These are phyloP conservation scores for Paecilomyces variotii DNA, from an alignment of 2,329 filamentous ascomycete genomes.

Conservation along the genomic window DNA sequence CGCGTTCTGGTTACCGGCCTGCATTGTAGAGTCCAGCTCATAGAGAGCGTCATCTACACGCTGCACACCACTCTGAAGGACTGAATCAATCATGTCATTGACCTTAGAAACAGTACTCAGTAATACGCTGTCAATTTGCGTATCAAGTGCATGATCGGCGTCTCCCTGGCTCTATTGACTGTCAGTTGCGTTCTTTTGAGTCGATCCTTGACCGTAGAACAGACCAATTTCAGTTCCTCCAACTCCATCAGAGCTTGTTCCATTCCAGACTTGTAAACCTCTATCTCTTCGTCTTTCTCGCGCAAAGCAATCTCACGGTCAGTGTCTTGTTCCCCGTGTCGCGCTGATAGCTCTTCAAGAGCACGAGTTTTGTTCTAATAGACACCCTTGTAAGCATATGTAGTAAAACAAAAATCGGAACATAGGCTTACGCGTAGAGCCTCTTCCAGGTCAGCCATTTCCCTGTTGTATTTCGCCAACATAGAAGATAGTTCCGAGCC, in stretches of 20 bases:
- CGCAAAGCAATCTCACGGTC: constrained; percentile 79
- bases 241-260: constrained; percentile 90
- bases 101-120: constrained; percentile 84
- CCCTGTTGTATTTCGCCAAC: constrained; percentile 91
- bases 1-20: constrained; percentile 96
- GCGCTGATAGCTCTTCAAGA: constrained; percentile 73
- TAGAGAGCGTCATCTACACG: constrained; percentile 95
- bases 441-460: constrained; percentile 95
- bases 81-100: constrained; percentile 95
- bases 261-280: constrained; percentile 97
- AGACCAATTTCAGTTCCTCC: constrained; percentile 66
- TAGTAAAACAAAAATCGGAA: not conserved
- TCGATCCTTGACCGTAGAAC: constrained; percentile 6
- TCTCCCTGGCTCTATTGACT: constrained; percentile 57
- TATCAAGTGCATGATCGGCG: constrained; percentile 73
- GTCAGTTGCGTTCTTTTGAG: constrained; percentile 1
- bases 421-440: constrained; percentile 51
- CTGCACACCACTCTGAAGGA: constrained; percentile 84
- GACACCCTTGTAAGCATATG: not conserved
- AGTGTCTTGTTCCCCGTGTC: constrained; percentile 68
- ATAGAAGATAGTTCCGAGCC: constrained; percentile 91
- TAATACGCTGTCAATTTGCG: constrained; percentile 83
- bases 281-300: constrained; percentile 95
- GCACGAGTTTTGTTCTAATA: constrained; percentile 70
- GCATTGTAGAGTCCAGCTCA: constrained; percentile 95